Evolutionary conservation across 192 early-diverging fungal species (phyloP).

Genomic region (Backusella mclennaniae): DNA sequence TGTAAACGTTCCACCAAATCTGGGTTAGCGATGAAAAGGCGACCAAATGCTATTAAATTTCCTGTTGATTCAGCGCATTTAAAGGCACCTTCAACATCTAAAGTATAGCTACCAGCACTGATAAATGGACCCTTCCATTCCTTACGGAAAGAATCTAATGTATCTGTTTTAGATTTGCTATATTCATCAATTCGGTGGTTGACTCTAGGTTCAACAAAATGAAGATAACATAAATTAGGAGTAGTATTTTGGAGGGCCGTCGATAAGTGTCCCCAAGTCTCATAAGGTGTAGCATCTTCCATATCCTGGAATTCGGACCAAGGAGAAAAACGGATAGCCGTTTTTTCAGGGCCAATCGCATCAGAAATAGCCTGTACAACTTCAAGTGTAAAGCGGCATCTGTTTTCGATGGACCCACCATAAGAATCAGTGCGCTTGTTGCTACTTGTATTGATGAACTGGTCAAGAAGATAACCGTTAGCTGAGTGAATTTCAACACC

Average conservation of each 20-base stretch:
- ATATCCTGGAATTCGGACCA: conserved; percentile 31
- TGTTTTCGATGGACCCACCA: conserved; percentile 21
- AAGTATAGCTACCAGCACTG: conserved; percentile 22
- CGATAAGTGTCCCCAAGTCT: conserved; percentile 25
- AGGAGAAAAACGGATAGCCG: conserved; percentile 34
- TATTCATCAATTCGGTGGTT: neutral
- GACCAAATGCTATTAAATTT: conserved; percentile 32
- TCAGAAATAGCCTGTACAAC: conserved; percentile 14
- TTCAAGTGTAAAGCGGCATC: conserved; percentile 22
- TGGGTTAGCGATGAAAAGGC: conserved; percentile 37
- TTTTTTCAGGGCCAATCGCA: conserved; percentile 24
- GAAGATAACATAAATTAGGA: conserved; percentile 29
- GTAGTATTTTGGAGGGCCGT: conserved; percentile 15
- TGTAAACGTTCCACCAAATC: conserved; percentile 31
- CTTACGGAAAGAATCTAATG: conserved; percentile 4
- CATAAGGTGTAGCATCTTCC: conserved; percentile 18
- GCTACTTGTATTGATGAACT: conserved; percentile 75
- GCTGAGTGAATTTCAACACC: conserved; percentile 88
- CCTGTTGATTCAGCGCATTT: conserved; percentile 14
- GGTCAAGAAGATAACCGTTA: conserved; percentile 83
- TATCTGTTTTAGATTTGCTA: neutral
- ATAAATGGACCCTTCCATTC: conserved; percentile 14
- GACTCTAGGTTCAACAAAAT: conserved; percentile 26
- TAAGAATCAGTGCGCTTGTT: conserved; percentile 67
- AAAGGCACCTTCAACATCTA: conserved; percentile 12